Evolutionary conservation across 1,284 basidiomycete genomes (phyloP).

Genomic region (Hemileia vastatrix): DNA sequence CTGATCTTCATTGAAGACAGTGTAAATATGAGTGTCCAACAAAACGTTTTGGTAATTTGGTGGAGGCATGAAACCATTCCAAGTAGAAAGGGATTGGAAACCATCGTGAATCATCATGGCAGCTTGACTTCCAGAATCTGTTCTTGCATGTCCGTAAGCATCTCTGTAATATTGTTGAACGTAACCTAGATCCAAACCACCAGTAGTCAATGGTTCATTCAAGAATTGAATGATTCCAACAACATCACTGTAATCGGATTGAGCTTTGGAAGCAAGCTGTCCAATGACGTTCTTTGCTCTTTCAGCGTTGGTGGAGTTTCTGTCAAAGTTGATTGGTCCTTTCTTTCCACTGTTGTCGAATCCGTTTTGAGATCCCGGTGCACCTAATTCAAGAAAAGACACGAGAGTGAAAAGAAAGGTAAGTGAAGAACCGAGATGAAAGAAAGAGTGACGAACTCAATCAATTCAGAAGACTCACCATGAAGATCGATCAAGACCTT

Average conservation of each 20-base stretch:
- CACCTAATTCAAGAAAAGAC: conserved; percentile 39
- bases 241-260: conserved; percentile 46
- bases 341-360: conserved; percentile 60
- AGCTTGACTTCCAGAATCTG: not conserved
- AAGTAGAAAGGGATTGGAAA: conserved; percentile 66
- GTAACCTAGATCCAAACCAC: conserved; percentile 52
- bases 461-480: conserved; percentile 38
- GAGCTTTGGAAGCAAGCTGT: conserved; percentile 41
- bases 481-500: conserved; percentile 68
- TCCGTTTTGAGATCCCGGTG: conserved; percentile 48
- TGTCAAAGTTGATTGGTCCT: conserved; percentile 61
- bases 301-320: conserved; percentile 56
- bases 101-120: conserved; percentile 60
- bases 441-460: not conserved
- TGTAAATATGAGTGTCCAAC: conserved; percentile 51
- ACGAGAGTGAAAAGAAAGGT: not conserved
- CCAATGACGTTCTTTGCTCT: conserved; percentile 63
- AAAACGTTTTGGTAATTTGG: conserved; percentile 57
- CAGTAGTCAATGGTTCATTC: conserved; percentile 71
- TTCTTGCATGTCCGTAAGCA: not conserved
- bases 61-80: conserved; percentile 59
- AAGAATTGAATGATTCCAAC: conserved; percentile 37
- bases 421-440: not conserved
- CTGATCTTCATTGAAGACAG: conserved; percentile 1
- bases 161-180: conserved; percentile 57